These are phyloP conservation scores for Monosporascus ibericus DNA, from an alignment of 2,329 filamentous ascomycete genomes.

Conservation along the genomic window DNA sequence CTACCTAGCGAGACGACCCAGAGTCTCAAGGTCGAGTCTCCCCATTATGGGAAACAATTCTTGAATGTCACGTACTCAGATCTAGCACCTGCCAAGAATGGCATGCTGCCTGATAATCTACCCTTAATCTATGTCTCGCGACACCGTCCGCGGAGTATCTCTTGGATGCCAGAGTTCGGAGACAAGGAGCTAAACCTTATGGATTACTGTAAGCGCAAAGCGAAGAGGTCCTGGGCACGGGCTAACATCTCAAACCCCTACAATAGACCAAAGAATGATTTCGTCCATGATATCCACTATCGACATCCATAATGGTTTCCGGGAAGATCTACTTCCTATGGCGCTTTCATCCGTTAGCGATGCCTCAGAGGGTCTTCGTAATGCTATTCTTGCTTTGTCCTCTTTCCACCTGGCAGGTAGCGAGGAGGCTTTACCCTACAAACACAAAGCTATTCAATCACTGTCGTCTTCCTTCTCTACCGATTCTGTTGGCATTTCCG, in stretches of 20 bases:
- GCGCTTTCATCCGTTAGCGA: conserved; percentile 29
- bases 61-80: conserved; percentile 34
- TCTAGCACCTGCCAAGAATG: conserved; percentile 25
- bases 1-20: conserved; percentile 26
- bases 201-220: conserved; percentile 22
- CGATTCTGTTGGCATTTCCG: conserved; percentile 23
- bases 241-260: conserved; percentile 6
- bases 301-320: conserved; percentile 40
- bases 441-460: conserved; percentile 32
- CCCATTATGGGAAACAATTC: conserved; percentile 30
- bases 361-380: conserved; percentile 32
- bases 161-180: conserved; percentile 21
- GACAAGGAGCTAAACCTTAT: conserved; percentile 25
- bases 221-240: not conserved
- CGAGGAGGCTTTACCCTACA: conserved; percentile 35
- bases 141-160: conserved; percentile 21
- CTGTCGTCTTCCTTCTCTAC: conserved; percentile 31
- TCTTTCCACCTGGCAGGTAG: conserved; percentile 35
- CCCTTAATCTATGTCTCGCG: conserved; percentile 17
- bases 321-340: conserved; percentile 39
- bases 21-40: conserved; percentile 17
- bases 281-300: conserved; percentile 41
- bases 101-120: conserved; percentile 19
- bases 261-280: conserved; percentile 31
- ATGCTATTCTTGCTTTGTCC: conserved; percentile 39